These are phyloP conservation scores for Anacardium occidentale DNA, from an alignment of 345 rosid species.

Conservation along the genomic window DNA sequence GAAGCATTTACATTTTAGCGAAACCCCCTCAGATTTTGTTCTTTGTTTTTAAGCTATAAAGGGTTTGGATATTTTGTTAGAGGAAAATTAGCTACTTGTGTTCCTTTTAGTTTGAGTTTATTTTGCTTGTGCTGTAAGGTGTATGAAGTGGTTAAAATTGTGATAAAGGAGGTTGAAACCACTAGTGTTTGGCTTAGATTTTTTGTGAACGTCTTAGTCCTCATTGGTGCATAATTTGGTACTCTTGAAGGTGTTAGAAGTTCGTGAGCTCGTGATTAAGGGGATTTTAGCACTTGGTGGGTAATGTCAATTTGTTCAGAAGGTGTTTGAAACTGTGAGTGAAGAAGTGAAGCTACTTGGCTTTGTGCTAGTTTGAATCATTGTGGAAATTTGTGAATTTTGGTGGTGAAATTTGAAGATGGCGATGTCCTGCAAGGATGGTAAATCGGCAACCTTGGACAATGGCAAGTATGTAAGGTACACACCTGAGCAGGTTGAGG, in stretches of 20 bases:
- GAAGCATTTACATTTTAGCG: slow-evolving; percentile 17
- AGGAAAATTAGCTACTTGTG: background rate
- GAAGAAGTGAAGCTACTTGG: slow-evolving; percentile 13
- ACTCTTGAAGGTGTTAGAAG: background rate
- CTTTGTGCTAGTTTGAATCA: background rate
- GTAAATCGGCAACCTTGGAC: slow-evolving; percentile 67
- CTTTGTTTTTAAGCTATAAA: slow-evolving; percentile 1
- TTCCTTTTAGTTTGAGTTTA: background rate
- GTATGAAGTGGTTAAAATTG: background rate
- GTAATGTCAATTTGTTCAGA: slow-evolving; percentile 10
- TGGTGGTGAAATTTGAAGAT: slow-evolving; percentile 36
- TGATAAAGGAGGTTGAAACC: background rate
- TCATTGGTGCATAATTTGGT: background rate
- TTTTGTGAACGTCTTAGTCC: background rate
- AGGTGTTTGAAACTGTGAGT: background rate
- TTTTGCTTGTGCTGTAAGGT: background rate
- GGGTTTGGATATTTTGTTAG: background rate
- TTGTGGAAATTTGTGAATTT: slow-evolving; percentile 21
- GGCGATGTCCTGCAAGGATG: slow-evolving; percentile 97
- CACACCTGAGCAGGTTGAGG: slow-evolving; percentile 99
- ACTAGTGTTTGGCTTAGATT: background rate
- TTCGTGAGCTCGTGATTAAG: background rate
- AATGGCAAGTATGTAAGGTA: slow-evolving; percentile 98
- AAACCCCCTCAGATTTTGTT: background rate
- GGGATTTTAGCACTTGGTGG: slow-evolving; percentile 5